phyloP scores from a whole-genome alignment of 768 basidiomycete genomes.

The Tylopilus sp. region DNA sequence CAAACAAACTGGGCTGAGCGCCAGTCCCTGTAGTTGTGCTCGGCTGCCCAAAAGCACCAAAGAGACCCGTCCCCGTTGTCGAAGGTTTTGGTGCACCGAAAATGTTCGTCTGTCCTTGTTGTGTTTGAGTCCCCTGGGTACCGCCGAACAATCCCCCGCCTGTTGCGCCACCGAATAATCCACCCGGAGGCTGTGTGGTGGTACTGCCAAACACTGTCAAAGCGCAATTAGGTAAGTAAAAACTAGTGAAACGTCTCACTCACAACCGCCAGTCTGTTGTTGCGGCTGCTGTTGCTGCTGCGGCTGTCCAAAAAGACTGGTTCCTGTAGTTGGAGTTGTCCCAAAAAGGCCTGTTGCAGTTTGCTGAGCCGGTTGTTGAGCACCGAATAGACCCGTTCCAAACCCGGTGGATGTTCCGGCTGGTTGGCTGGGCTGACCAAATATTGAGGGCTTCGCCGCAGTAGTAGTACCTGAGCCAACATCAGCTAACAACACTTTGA shows the following conservation, averaged over 20 bases:
- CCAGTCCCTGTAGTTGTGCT: conserved; percentile 28
- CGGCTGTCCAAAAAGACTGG: conserved; percentile 34
- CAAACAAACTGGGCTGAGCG: conserved; percentile 45
- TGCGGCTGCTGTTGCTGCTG: conserved; percentile 32
- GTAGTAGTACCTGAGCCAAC: conserved; percentile 27
- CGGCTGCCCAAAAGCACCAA: conserved; percentile 51
- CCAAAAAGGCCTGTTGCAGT: conserved; percentile 31
- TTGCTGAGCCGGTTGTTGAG: conserved; percentile 26
- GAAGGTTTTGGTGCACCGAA: conserved; percentile 32
- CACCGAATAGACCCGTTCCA: conserved; percentile 28
- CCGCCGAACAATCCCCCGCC: conserved; percentile 33
- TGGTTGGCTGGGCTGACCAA: conserved; percentile 47
- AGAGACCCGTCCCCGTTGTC: conserved; percentile 36
- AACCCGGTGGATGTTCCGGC: conserved; percentile 34
- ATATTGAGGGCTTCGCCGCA: conserved; percentile 44
- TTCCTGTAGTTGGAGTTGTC: conserved; percentile 11
- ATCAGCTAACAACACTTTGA: not conserved
- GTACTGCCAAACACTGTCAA: conserved; percentile 37
- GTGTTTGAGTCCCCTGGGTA: conserved; percentile 35
- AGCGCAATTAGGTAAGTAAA: conserved; percentile 8
- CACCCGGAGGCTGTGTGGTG: conserved; percentile 25
- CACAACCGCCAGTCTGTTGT: conserved; percentile 30
- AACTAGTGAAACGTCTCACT: conserved; percentile 10
- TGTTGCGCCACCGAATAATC: conserved; percentile 38
- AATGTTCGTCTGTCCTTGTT: conserved; percentile 34